phyloP scores from a whole-genome alignment of 2,329 filamentous ascomycete genomes.

The Dactylellina drechsleri region DNA sequence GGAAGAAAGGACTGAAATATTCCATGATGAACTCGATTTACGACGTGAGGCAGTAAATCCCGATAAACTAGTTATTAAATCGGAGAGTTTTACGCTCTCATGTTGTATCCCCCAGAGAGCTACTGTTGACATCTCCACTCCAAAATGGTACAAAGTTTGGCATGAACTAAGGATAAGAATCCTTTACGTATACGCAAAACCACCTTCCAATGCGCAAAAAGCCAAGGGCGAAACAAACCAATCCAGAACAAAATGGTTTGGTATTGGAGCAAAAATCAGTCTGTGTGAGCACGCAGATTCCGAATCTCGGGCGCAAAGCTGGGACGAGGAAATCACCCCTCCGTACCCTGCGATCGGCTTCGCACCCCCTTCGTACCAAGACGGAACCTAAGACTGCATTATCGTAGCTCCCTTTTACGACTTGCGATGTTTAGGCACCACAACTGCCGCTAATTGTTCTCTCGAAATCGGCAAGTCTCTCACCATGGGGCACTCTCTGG shows the following conservation, averaged over 20 bases:
- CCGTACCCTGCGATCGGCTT: conserved; percentile 4
- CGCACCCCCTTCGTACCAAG: conserved; percentile 6
- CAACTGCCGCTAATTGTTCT: too few species aligned
- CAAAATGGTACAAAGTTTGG: conserved; percentile 16
- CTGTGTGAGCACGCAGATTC: not conserved
- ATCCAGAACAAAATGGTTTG: conserved; percentile 8
- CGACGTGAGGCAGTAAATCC: not conserved
- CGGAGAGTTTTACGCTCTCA: conserved; percentile 4
- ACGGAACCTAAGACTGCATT: too few species aligned
- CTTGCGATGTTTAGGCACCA: too few species aligned
- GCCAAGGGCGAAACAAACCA: not conserved
- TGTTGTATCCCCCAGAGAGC: not conserved
- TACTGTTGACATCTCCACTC: not conserved
- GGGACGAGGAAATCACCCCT: conserved; percentile 22
- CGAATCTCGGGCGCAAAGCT: conserved; percentile 11
- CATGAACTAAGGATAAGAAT: conserved; percentile 16
- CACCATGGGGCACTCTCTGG: too few species aligned
- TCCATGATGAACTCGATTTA: conserved; percentile 8
- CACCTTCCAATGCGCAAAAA: not conserved
- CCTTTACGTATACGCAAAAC: conserved; percentile 8
- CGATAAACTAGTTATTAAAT: not conserved
- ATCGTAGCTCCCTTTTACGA: too few species aligned
- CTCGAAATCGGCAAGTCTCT: too few species aligned
- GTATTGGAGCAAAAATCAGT: not conserved
- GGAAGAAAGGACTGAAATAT: not conserved